Base-by-base conservation (phyloP, 2,329 filamentous ascomycete genomes). In the Xylariaceae sp. region DNA sequence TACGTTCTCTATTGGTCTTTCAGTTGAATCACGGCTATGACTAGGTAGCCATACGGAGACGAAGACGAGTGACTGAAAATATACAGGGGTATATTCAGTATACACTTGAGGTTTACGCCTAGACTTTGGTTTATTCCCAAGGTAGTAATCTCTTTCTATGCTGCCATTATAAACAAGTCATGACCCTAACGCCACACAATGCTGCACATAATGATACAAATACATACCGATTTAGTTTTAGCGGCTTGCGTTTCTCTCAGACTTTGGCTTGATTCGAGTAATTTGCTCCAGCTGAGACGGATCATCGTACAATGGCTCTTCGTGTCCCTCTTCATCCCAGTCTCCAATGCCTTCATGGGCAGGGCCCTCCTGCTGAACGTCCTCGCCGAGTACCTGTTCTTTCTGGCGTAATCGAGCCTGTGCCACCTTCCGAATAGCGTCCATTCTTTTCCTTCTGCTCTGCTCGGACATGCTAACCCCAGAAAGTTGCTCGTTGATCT, bases 401-500 rank as follows among this genome's bases (percentile, higher is more conserved):
- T 61, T 60, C 41, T 65, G 46, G 6, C 13, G 55, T 37, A 60
- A 21, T 11, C 47, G 50, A 21, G 26, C n/a, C 49, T 42, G 39
- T 21, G 59, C 65, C 46, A 29, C 47, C 57, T 52, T 63, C 18
- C 72, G 65, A 15, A 65, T 58, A 6, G 46, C 23, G 16, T 61
- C 41, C 9, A 63, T 32, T 47, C 71, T 66, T 72, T 72, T 54
- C 71, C 65, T 55, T 40, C 47, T 68, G 26, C 67, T 59, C n/a
- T 71, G 64, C 1, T 74, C 68, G 5, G 73, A 72, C 56, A 75
- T 76, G 46, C 72, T 82, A 60, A 91, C 80, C 23, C 81, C 76
- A 24, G 76, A 76, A 24, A 91, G 75, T 11, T 81, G 81, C 7
- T 79, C 72, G 59, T 88, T 81, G 66, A 97, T 92, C 68, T 83